Base-by-base conservation (phyloP, 2,329 filamentous ascomycete genomes). In the Helotiales sp. region DNA sequence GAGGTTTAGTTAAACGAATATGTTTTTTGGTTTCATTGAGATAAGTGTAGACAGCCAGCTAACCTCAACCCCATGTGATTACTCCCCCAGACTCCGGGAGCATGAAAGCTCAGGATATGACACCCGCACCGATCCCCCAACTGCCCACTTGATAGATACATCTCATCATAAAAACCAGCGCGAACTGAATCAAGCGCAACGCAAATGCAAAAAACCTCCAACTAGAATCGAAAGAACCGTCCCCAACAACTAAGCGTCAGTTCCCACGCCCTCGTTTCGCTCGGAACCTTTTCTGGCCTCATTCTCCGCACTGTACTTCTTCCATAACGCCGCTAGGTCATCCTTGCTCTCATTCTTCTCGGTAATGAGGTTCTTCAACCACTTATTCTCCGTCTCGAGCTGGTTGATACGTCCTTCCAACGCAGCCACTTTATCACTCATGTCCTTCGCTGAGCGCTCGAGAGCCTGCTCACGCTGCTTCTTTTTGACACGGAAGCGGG, bases 401-500 rank as follows among this genome's bases (percentile, higher is more conserved):
- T 91, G 87, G 57, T 83, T 82, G 54, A 95, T 87, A 58, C 85
- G 85, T 67, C 81, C 81, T 75, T 96, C 90, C 6, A 96, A 81
- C 17, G 79, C 78, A 17, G 83, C 79, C 52, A 93, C 89, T 76
- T 92, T 92, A 46, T 95, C 89, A 27, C 84, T 84, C 76, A 93
- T 90, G 66, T 96, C 91, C 74, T 92, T 91, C 67, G 91, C 87
- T 3, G 85, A 88, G 69, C 85, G 86, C 74, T 93, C 90, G 52
- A 96, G 84, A 8, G 90, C 88, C 74, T 93, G 89, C 78, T 96
- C 91, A 51, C 91, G 88, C 76, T 95, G 90, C 84, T 96, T 96
- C 87, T 96, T 96, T 85, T 96, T 96, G 72, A 95, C 86, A 59
- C 91, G 88, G 81, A 96, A 96, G 50, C 91, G 88, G 17, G 91